Conservation (phyloP, 2,329 filamentous ascomycete genomes). For the Westerdykella aurantiaca region DNA sequence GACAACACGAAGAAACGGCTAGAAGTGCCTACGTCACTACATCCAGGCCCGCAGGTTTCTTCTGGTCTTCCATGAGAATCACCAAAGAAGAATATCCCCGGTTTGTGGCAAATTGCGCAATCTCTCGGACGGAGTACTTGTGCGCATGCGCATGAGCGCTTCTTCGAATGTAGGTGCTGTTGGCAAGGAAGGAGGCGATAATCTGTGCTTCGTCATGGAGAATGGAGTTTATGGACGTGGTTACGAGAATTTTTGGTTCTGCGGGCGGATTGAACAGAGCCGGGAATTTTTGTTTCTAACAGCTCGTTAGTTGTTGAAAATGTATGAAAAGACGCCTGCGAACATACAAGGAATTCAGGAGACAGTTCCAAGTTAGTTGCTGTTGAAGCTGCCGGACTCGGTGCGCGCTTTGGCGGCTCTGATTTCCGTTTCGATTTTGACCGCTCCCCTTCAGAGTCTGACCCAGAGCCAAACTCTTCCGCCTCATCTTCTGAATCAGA, state of each 20-base stretch:
- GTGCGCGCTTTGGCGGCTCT: slow-evolving; percentile 46
- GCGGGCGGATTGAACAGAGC: slow-evolving; percentile 52
- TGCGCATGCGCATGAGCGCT: slow-evolving; percentile 77
- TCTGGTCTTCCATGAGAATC: slow-evolving; percentile 82
- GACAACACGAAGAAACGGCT: too few relatives aligned
- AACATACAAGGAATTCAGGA: slow-evolving; percentile 49
- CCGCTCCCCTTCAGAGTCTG: slow-evolving; percentile 46
- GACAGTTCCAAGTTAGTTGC: slow-evolving; percentile 56
- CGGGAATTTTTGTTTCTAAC: slow-evolving; percentile 51
- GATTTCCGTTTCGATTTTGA: slow-evolving; percentile 29
- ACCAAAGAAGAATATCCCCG: slow-evolving; percentile 78
- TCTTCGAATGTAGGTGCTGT: slow-evolving; percentile 73
- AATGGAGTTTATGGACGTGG: slow-evolving; percentile 81
- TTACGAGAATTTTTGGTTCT: slow-evolving; percentile 81
- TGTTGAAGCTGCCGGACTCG: slow-evolving; percentile 51
- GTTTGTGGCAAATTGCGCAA: slow-evolving; percentile 76
- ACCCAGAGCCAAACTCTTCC: slow-evolving; percentile 39
- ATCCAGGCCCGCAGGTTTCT: slow-evolving; percentile 74
- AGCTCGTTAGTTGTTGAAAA: background rate
- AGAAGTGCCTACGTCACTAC: slow-evolving; percentile 48
- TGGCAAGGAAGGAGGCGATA: slow-evolving; percentile 76
- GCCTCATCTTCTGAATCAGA: slow-evolving; percentile 45
- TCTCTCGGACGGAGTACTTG: slow-evolving; percentile 90
- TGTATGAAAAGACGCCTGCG: background rate
- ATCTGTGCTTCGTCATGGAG: slow-evolving; percentile 77